Conservation (phyloP, 2,329 filamentous ascomycete species). For the Plenodomus biglobosus region DNA sequence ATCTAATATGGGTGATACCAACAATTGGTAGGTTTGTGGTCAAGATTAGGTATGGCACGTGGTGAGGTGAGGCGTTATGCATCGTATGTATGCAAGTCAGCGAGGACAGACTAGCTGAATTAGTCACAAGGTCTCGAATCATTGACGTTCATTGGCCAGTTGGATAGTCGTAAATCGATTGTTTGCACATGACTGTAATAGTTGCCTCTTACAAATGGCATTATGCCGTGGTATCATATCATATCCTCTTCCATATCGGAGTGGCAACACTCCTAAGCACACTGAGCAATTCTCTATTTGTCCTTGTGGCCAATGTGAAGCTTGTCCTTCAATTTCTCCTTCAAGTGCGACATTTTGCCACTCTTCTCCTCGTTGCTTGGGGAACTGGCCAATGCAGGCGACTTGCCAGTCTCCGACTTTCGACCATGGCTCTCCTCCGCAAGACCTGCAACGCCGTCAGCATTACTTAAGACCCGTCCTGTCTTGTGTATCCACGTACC, state of each 20-base stretch:
- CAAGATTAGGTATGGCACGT: constrained; percentile 7
- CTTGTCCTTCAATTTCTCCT: constrained; percentile 70
- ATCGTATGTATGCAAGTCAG: constrained; percentile 8
- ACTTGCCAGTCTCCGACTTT: constrained; percentile 27
- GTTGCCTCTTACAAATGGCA: not conserved
- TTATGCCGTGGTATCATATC: constrained; percentile 28
- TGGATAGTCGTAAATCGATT: not conserved
- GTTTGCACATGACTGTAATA: not conserved
- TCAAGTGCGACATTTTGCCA: constrained; percentile 55
- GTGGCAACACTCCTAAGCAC: not conserved
- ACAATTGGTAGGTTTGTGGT: not conserved
- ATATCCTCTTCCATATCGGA: constrained; percentile 2
- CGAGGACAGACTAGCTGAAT: constrained; percentile 18
- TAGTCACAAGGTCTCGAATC: constrained; percentile 17
- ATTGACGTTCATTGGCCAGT: constrained; percentile 17
- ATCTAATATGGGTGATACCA: not conserved
- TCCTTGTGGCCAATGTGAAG: constrained; percentile 55
- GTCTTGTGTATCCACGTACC: constrained; percentile 29
- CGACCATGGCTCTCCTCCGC: constrained; percentile 57
- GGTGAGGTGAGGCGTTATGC: constrained; percentile 18
- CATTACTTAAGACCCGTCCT: constrained; percentile 25
- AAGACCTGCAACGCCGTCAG: constrained; percentile 51
- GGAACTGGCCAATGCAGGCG: constrained; percentile 18
- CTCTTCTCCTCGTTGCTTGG: constrained; percentile 25
- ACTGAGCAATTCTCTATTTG: constrained; percentile 14